Base-by-base conservation (phyloP, 78 protist species). In the Anaeramoeba flamelloides region DNA sequence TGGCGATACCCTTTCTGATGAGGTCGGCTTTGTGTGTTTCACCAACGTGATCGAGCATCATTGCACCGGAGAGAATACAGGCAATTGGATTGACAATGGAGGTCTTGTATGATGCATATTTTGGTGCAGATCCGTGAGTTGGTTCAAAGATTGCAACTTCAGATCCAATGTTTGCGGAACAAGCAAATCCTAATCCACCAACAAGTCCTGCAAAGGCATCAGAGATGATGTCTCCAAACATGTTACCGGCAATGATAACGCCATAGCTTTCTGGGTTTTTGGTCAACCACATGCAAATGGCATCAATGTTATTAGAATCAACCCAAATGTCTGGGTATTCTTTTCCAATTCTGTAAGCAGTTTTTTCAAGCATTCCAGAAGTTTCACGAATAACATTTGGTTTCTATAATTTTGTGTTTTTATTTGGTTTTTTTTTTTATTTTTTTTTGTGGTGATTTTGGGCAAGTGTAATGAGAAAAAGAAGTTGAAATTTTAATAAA, bases 21-120 rank as follows among this genome's bases (percentile, higher is more conserved):
- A n/a, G n/a, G n/a, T n/a, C n/a, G n/a, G n/a, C n/a, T n/a, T n/a
- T n/a, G n/a, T n/a, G n/a, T n/a, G n/a, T n/a, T n/a, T n/a, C n/a
- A n/a, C 91, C 93, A 2, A 90, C 77, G 81, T 90, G 91, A 53
- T 84, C 74, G 36, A 91, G 84, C 90, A 91, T 86, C 90, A 89
- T 83, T 2, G 82, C 86, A 37, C 88, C 88, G 0, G 91, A 86
- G 22, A 91, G 77, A 31, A 91, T 31, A 78, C 86, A 78, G 77
- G 92, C 93, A 17, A 89, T 83, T 74, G 94, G 94, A 82, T 91
- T 91, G 36, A 92, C 94, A 32, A 80, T 87, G 91, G 40, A 90
- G 92, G 64, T 91, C 94, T 3, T 86, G 89, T 86, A 76, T 81
- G 82, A n/a, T 82, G 80, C 17, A 74, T 22, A 38, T 79, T 76